phyloP scores from a whole-genome alignment of 2,329 filamentous ascomycete species.

The Gnomoniopsis sp. region DNA sequence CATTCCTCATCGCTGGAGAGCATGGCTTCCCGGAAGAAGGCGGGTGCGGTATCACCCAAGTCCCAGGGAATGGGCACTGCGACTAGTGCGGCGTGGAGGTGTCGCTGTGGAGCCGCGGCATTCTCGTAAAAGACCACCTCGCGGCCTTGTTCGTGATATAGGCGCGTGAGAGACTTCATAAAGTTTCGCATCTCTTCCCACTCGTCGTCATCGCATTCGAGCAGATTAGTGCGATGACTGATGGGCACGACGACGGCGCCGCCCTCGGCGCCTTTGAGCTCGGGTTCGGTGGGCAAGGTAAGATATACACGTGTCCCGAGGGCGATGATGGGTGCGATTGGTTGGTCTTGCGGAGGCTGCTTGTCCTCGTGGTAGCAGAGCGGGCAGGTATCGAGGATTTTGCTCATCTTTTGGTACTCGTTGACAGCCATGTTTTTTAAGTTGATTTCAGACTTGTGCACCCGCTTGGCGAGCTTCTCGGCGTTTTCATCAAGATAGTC shows the following conservation, averaged over 20 bases:
- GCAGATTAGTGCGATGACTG: conserved; percentile 79
- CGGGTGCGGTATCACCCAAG: conserved; percentile 85
- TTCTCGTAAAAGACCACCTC: conserved; percentile 98
- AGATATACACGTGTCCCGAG: conserved; percentile 83
- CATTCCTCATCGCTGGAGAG: conserved; percentile 86
- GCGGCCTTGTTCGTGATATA: conserved; percentile 91
- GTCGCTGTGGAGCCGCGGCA: conserved; percentile 74
- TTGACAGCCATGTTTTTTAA: conserved; percentile 82
- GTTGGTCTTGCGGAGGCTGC: conserved; percentile 59
- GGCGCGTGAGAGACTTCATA: conserved; percentile 91
- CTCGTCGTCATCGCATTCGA: conserved; percentile 97
- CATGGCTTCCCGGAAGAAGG: conserved; percentile 95
- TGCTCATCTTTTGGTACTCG: conserved; percentile 88
- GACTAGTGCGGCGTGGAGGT: conserved; percentile 79
- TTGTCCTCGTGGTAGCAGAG: conserved; percentile 89
- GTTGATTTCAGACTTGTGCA: conserved; percentile 84
- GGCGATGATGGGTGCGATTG: conserved; percentile 80
- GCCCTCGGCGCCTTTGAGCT: conserved; percentile 67
- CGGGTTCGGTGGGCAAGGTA: conserved; percentile 85
- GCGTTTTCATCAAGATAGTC: conserved; percentile 99
- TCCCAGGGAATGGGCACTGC: conserved; percentile 86
- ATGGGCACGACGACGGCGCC: conserved; percentile 87
- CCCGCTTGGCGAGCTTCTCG: conserved; percentile 77
- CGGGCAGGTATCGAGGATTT: conserved; percentile 80
- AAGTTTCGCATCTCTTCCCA: conserved; percentile 99